Evolutionary conservation across 768 basidiomycete genomes (phyloP), one percentile per base, ranked within the genome.

Genomic region (Chalciporus piperatus): DNA sequence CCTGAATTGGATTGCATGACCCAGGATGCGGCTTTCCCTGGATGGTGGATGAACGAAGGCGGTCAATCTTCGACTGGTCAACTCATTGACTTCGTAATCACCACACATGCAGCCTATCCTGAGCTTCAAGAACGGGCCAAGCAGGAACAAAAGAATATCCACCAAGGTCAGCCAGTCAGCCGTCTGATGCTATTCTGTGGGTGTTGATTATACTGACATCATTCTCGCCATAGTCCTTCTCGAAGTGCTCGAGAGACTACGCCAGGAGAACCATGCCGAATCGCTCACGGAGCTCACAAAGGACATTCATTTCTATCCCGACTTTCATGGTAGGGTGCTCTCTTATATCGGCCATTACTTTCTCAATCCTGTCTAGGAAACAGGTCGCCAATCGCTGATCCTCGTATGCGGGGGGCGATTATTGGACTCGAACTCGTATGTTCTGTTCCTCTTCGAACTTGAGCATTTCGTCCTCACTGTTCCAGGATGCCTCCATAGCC

Each of bases 21-120:
- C 43, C 57, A 90, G 82, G 87, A 98, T 63, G 85, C 92, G 6
- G 79, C 95, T 28, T 94, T 98, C 72, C 85, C 85, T 39, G 92
- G 87, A 16, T 95, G 92, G 87, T 99, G 96, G 97, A 97, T 98
- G 93, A 99, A 95, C 63, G 97, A 99, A 71, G 97, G 96, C 35
- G 97, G 97, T 2, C 97, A 99, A 70, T 97, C 94, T 8, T 95
- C 94, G 1, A 99, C 97, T 0, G 97, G 97, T n/a, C 45, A 66
- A 85, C 79, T 98, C 9, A 93, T 99, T 48, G 92, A 99, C 63
- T 98, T 97, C 66, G 87, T 95, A 64, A 79, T 98, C 52, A 91
- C 84, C 10, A 98, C 91, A 0, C 97, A 99, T 63, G 83, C 89
- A 3, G 91, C 96, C 1, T 91, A 91, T 59, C 67, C 76, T 9